Evolutionary conservation across 1,139 yeast species (phyloP).

Genomic region (Chernovozyma sophiae-reginae): DNA sequence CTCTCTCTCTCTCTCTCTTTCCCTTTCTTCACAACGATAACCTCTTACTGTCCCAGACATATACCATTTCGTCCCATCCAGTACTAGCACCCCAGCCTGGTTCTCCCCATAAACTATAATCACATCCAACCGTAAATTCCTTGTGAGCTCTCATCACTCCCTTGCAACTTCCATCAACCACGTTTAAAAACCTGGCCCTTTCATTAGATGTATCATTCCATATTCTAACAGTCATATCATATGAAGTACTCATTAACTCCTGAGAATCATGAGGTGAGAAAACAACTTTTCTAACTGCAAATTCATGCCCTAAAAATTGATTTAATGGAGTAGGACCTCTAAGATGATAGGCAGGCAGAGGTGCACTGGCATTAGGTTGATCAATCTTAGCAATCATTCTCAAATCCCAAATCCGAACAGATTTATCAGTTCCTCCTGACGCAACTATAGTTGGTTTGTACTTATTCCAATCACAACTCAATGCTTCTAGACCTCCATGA

Average conservation of each 20-base stretch:
- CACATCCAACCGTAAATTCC: conserved; percentile 93
- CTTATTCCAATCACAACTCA: conserved; percentile 87
- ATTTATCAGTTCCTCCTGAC: conserved; percentile 85
- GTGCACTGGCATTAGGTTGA: conserved; percentile 32
- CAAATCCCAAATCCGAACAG: conserved; percentile 82
- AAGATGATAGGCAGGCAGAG: conserved; percentile 41
- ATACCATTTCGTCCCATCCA: conserved; percentile 96
- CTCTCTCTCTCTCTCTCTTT: too few species aligned
- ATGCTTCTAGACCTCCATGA: conserved; percentile 77
- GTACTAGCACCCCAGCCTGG: conserved; percentile 95
- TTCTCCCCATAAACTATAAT: conserved; percentile 94
- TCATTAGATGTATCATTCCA: conserved; percentile 74
- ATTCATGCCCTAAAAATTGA: conserved; percentile 82
- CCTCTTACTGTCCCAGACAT: conserved; percentile 76
- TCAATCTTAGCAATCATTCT: conserved; percentile 56
- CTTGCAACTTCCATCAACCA: conserved; percentile 37
- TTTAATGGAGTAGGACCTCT: conserved; percentile 69
- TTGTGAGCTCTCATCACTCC: conserved; percentile 67
- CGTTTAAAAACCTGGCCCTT: conserved; percentile 42
- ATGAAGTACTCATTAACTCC: conserved; percentile 70
- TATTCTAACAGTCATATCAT: conserved; percentile 87
- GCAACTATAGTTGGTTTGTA: conserved; percentile 77
- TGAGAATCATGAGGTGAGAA: conserved; percentile 90
- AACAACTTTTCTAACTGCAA: conserved; percentile 74
- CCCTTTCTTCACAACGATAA: conserved; percentile 14